phyloP scores from a whole-genome alignment of 1,139 yeast species.

The Yamadazyma siamensis region DNA sequence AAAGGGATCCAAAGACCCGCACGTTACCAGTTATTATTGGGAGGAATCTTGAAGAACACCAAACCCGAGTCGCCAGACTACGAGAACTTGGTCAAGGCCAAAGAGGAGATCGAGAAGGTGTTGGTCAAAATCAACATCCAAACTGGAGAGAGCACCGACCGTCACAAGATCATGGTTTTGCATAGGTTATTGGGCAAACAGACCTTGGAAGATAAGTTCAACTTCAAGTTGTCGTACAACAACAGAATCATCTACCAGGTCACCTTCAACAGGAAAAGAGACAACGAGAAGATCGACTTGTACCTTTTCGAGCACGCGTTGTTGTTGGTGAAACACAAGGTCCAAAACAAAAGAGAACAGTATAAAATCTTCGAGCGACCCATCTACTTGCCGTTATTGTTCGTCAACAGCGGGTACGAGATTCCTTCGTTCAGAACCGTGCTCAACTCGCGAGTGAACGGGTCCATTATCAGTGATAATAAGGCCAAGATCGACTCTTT shows the following conservation, averaged over 20 bases:
- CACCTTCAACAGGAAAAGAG: conserved; percentile 61
- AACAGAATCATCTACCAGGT: conserved; percentile 81
- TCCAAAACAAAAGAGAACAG: conserved; percentile 86
- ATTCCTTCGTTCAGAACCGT: conserved; percentile 60
- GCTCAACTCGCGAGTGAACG: conserved; percentile 31
- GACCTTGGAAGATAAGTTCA: conserved; percentile 57
- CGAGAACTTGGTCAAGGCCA: conserved; percentile 67
- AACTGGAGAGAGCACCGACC: conserved; percentile 92
- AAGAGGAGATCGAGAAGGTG: conserved; percentile 71
- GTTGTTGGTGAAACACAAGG: conserved; percentile 79
- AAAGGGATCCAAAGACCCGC: conserved; percentile 97
- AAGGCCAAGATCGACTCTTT: conserved; percentile 28
- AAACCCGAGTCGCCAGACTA: conserved; percentile 72
- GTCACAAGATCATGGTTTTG: conserved; percentile 83
- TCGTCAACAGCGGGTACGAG: conserved; percentile 74
- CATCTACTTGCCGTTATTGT: conserved; percentile 80
- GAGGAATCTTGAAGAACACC: conserved; percentile 81
- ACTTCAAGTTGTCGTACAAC: conserved; percentile 75
- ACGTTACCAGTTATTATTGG: conserved; percentile 80
- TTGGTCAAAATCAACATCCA: conserved; percentile 81
- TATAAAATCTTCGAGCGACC: conserved; percentile 92
- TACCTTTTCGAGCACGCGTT: conserved; percentile 87
- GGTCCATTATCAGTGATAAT: conserved; percentile 39
- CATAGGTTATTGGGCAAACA: conserved; percentile 80
- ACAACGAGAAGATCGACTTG: conserved; percentile 77